A percentile compares a stretch with the other conserved stretches of the same genome.
Evolutionary conservation across 169 alveolate species (phyloP).

Genomic region (Miamiensis avidus): DNA sequence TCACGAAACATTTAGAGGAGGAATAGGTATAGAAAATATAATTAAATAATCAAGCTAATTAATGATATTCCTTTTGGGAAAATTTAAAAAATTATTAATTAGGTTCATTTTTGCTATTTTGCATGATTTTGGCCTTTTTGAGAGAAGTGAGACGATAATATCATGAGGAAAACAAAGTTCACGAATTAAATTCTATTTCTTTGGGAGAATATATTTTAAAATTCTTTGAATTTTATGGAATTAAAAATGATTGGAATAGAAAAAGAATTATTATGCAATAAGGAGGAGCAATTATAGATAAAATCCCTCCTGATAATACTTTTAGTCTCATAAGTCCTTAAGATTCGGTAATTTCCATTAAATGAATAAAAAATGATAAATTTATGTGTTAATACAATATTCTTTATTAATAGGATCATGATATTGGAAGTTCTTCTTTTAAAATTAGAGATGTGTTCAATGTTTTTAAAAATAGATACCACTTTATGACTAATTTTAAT

Average conservation of each 20-base stretch:
- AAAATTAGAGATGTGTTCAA: constrained; percentile 38
- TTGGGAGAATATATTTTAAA: constrained; percentile 44
- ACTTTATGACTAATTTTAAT: constrained; percentile 39
- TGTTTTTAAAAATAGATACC: constrained; percentile 32
- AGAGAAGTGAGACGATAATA: constrained; percentile 37
- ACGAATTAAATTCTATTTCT: constrained; percentile 23
- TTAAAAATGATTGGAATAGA: constrained; percentile 18
- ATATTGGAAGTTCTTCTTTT: constrained; percentile 35
- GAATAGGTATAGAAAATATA: constrained; percentile 26
- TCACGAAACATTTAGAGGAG: constrained; percentile 48
- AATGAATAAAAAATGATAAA: too few relatives aligned
- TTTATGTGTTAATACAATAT: too few relatives aligned
- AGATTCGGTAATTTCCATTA: constrained; percentile 1
- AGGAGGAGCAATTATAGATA: constrained; percentile 31
- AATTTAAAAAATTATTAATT: too few relatives aligned
- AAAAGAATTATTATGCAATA: constrained; percentile 40
- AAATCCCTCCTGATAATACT: constrained; percentile 28
- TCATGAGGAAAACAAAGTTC: constrained; percentile 12
- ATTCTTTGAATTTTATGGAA: constrained; percentile 37
- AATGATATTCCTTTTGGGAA: too few relatives aligned
- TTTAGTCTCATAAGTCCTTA: constrained; percentile 37
- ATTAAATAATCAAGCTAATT: too few relatives aligned
- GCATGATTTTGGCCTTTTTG: constrained; percentile 45
- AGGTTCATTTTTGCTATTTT: constrained; percentile 32
- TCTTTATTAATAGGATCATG: not conserved